These are phyloP conservation scores for Thielaviopsis punctulata DNA, from an alignment of 2,329 filamentous ascomycete genomes.

Conservation along the genomic window DNA sequence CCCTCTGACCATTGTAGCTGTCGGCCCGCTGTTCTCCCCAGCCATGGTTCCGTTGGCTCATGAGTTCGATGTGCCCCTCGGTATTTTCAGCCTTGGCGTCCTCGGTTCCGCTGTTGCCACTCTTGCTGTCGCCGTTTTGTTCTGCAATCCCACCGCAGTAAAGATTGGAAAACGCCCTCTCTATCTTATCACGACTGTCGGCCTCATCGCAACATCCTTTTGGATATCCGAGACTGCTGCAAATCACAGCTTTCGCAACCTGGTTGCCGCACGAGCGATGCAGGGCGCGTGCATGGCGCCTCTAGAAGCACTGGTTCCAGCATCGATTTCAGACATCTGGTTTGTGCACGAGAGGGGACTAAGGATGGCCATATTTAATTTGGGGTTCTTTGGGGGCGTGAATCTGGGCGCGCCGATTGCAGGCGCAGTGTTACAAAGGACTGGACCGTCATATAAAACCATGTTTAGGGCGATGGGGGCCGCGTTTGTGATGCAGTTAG, in stretches of 20 bases:
- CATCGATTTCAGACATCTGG: constrained; percentile 25
- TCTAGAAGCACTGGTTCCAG: constrained; percentile 22
- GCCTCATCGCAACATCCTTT: constrained; percentile 20
- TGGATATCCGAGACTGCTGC: constrained; percentile 17
- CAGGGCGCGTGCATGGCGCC: constrained; percentile 23
- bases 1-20: constrained; percentile 16
- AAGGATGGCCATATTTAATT: constrained; percentile 24
- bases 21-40: constrained; percentile 22
- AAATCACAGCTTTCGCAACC: constrained; percentile 17
- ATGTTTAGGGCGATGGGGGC: constrained; percentile 23
- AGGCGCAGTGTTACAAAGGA: constrained; percentile 22
- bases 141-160: constrained; percentile 22
- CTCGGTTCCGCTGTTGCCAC: constrained; percentile 21
- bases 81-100: constrained; percentile 20
- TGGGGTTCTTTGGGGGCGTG: constrained; percentile 25
- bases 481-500: constrained; percentile 21
- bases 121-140: constrained; percentile 20
- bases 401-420: constrained; percentile 24
- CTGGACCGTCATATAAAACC: constrained; percentile 17
- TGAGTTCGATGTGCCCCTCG: constrained; percentile 18
- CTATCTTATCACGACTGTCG: constrained; percentile 20
- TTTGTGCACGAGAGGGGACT: constrained; percentile 27
- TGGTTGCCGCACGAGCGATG: constrained; percentile 19
- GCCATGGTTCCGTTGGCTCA: constrained; percentile 21
- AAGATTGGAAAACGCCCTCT: constrained; percentile 23